Evolutionary conservation across 768 basidiomycete genomes (phyloP).

Genomic region (Kwoniella pini): DNA sequence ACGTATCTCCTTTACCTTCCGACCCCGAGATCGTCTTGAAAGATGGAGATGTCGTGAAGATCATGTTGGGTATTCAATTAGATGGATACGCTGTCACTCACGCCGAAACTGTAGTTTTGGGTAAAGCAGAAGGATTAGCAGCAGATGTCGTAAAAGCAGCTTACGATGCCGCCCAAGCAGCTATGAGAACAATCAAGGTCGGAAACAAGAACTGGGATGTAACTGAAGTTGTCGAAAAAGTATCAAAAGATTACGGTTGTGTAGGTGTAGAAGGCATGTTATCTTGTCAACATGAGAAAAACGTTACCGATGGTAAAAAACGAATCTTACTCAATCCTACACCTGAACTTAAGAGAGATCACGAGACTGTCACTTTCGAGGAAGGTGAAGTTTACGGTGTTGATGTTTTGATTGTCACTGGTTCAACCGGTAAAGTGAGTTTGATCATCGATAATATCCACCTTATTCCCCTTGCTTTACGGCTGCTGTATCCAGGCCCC

Average conservation of each 20-base stretch:
- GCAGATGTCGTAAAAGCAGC: slow-evolving; percentile 94
- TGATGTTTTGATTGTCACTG: slow-evolving; percentile 73
- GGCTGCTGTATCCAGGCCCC: too few species aligned
- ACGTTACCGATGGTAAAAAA: slow-evolving; percentile 95
- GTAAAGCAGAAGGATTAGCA: slow-evolving; percentile 73
- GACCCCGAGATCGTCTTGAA: slow-evolving; percentile 58
- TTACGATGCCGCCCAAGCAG: slow-evolving; percentile 86
- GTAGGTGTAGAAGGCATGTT: slow-evolving; percentile 98
- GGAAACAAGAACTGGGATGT: slow-evolving; percentile 95
- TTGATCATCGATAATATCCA: not conserved
- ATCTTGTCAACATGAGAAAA: slow-evolving; percentile 90
- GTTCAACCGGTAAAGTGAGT: slow-evolving; percentile 74
- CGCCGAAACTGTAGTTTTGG: slow-evolving; percentile 90
- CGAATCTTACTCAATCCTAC: slow-evolving; percentile 87
- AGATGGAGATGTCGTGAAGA: slow-evolving; percentile 87
- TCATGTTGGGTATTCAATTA: slow-evolving; percentile 95
- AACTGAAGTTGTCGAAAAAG: slow-evolving; percentile 78
- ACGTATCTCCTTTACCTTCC: slow-evolving; percentile 93
- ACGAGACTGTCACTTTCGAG: slow-evolving; percentile 79
- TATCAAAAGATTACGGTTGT: slow-evolving; percentile 67
- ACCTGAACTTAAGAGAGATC: slow-evolving; percentile 78
- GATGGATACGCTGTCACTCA: slow-evolving; percentile 93
- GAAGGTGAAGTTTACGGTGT: slow-evolving; percentile 95
- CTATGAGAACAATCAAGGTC: slow-evolving; percentile 84
- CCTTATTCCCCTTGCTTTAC: too few species aligned